Percentiles rank a stretch among this genome's conserved stretches.
These are phyloP conservation scores for Chytriomyces confervae DNA, from an alignment of 192 early-diverging fungal species.

Conservation along the genomic window DNA sequence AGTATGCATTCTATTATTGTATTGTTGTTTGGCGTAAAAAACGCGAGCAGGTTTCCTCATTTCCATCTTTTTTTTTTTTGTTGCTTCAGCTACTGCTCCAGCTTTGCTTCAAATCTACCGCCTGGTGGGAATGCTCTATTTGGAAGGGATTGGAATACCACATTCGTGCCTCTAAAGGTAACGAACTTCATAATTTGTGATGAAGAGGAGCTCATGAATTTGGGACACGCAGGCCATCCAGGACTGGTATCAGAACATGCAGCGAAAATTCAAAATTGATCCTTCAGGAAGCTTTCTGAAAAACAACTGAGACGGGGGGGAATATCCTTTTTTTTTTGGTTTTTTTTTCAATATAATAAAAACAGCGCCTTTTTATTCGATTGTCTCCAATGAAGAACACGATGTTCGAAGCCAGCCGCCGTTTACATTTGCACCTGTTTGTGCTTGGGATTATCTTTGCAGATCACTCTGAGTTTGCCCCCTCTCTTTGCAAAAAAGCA, in stretches of 20 bases:
- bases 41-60: too few relatives aligned
- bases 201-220: constrained; percentile 43
- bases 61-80: constrained; percentile 19
- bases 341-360: background rate
- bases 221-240: constrained; percentile 71
- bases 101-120: constrained; percentile 59
- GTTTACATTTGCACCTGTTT: constrained; percentile 89
- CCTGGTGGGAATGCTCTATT: constrained; percentile 58
- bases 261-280: constrained; percentile 76
- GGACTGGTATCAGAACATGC: constrained; percentile 80
- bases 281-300: constrained; percentile 51
- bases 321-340: background rate
- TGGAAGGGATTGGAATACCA: constrained; percentile 45
- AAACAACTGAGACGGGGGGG: constrained; percentile 13
- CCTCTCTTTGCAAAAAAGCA: constrained; percentile 87
- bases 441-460: constrained; percentile 91
- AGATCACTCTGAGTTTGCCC: constrained; percentile 85
- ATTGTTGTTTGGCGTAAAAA: too few relatives aligned
- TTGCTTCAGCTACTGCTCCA: constrained; percentile 51
- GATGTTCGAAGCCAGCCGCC: background rate
- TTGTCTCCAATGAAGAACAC: too few relatives aligned
- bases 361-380: too few relatives aligned
- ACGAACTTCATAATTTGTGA: constrained; percentile 32
- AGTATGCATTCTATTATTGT: too few relatives aligned
- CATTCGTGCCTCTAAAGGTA: constrained; percentile 55